Evolutionary conservation across 371 early-diverging fungal genomes (phyloP).

Genomic region (Amoeboaphelidium occidentale): DNA sequence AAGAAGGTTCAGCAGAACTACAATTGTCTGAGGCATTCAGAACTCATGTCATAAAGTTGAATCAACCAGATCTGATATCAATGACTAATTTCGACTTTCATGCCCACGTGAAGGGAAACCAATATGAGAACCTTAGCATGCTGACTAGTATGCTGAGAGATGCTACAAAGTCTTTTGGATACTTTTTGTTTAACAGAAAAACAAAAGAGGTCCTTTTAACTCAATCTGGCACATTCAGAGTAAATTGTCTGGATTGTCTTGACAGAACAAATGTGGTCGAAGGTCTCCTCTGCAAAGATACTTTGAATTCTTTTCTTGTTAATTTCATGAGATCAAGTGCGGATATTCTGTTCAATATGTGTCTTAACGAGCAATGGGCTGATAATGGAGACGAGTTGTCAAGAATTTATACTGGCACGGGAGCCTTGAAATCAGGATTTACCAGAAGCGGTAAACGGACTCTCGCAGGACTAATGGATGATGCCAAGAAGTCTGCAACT

Average conservation of each 20-base stretch:
- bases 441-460: constrained; percentile 75
- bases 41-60: constrained; percentile 19
- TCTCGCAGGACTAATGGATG: constrained; percentile 33
- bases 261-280: constrained; percentile 58
- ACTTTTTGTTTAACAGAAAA: constrained; percentile 32
- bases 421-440: constrained; percentile 76
- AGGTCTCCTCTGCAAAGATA: constrained; percentile 7
- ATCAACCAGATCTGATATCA: constrained; percentile 7
- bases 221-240: constrained; percentile 16
- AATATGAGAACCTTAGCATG: constrained; percentile 31
- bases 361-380: constrained; percentile 49
- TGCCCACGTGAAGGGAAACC: constrained; percentile 42
- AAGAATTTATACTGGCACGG: constrained; percentile 89
- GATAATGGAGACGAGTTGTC: constrained; percentile 86
- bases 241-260: constrained; percentile 95
- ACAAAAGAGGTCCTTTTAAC: constrained; percentile 3
- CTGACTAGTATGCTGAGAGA: constrained; percentile 23
- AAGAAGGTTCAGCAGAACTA: constrained; percentile 36
- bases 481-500: constrained; percentile 72
- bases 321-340: neutral
- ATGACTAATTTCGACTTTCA: constrained; percentile 67
- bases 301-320: constrained; percentile 2
- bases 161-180: constrained; percentile 27
- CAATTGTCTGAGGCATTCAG: constrained; percentile 39
- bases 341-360: neutral